Evolutionary conservation across 2,329 filamentous ascomycete genomes (phyloP).

Genomic region (Penicillium brasilianum): DNA sequence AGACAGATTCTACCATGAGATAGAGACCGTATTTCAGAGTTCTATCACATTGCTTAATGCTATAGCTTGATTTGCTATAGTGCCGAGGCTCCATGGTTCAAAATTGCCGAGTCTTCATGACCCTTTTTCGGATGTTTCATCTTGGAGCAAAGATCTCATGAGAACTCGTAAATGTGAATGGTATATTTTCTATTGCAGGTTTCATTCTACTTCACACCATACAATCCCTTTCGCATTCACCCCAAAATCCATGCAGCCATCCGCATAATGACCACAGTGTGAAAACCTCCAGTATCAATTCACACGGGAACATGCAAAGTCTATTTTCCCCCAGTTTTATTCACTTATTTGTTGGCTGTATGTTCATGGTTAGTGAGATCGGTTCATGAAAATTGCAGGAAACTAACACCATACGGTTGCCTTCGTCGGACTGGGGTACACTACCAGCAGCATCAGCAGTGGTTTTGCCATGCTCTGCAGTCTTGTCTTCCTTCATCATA

Average conservation of each 20-base stretch:
- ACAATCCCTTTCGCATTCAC: neutral
- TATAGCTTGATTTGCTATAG: no score
- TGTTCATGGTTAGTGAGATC: constrained; percentile 31
- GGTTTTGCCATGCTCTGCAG: constrained; percentile 50
- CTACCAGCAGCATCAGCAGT: constrained; percentile 69
- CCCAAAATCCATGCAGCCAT: constrained; percentile 17
- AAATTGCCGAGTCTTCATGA: neutral
- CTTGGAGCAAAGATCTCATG: neutral
- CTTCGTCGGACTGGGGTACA: constrained; percentile 64
- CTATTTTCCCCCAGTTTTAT: constrained; percentile 10
- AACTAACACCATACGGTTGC: constrained; percentile 54
- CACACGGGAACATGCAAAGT: neutral
- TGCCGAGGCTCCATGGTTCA: neutral
- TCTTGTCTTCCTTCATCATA: constrained; percentile 90
- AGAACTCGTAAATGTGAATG: neutral
- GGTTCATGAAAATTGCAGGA: constrained; percentile 32
- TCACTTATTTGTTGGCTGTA: constrained; percentile 43
- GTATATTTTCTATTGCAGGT: neutral
- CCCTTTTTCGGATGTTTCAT: neutral
- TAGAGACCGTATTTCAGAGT: neutral
- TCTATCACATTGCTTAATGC: no score
- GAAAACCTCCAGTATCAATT: constrained; percentile 8
- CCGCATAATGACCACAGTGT: constrained; percentile 24
- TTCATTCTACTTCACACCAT: neutral
- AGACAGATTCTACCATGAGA: neutral